Conservation (phyloP, 768 basidiomycete species). For the Russula earlei region DNA sequence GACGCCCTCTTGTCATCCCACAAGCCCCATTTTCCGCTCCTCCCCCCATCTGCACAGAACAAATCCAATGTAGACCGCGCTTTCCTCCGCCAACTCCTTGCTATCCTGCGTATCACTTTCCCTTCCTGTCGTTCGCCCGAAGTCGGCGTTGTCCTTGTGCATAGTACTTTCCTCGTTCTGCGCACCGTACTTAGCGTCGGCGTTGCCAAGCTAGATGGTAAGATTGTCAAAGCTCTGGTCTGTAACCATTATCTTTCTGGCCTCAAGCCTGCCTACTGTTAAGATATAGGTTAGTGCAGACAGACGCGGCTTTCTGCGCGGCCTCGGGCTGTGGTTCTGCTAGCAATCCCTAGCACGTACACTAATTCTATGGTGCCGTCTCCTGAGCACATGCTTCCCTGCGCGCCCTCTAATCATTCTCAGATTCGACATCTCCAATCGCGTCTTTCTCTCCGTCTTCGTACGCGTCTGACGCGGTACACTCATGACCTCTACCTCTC, state of each 20-base stretch:
- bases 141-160: slow-evolving; percentile 58
- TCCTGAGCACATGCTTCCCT: not conserved
- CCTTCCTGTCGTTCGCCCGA: slow-evolving; percentile 60
- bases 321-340: slow-evolving; percentile 81
- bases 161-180: slow-evolving; percentile 78
- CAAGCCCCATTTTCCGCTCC: slow-evolving; percentile 49
- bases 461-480: slow-evolving; percentile 84
- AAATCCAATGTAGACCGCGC: slow-evolving; percentile 62
- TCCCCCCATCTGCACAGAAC: slow-evolving; percentile 29
- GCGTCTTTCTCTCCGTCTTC: slow-evolving; percentile 70
- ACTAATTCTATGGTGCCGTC: slow-evolving; percentile 84
- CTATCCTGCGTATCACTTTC: slow-evolving; percentile 66
- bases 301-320: slow-evolving; percentile 70
- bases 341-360: slow-evolving; percentile 89
- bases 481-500: slow-evolving; percentile 88
- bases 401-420: not conserved
- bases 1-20: slow-evolving; percentile 42
- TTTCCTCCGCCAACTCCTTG: slow-evolving; percentile 63
- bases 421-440: slow-evolving; percentile 86
- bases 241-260: slow-evolving; percentile 12
- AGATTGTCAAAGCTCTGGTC: slow-evolving; percentile 81
- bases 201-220: slow-evolving; percentile 83
- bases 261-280: not conserved
- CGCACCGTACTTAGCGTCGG: slow-evolving; percentile 81
- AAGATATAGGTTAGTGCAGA: slow-evolving; percentile 60